A percentile compares a stretch with the other conserved stretches of the same genome.
Conservation (phyloP, 108 stramenopile species). For the Nannochloropsis gaditana region DNA sequence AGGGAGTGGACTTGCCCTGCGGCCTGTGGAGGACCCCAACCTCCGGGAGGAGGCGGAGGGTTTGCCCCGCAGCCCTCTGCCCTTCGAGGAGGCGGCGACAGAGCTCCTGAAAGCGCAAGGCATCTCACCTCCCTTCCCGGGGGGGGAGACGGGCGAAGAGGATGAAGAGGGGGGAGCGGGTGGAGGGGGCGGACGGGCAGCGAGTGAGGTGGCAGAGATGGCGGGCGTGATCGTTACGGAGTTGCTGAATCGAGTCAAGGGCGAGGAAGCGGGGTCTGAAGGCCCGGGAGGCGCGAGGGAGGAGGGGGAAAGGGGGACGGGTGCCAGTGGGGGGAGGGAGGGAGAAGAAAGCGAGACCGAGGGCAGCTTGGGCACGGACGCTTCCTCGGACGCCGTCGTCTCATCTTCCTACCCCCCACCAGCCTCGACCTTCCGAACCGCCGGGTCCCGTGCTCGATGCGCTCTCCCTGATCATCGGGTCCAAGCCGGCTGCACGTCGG, state of each 20-base stretch:
- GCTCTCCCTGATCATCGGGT: neutral
- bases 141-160: neutral
- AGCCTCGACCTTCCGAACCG: neutral
- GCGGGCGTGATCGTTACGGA: neutral
- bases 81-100: slow-evolving; percentile 19
- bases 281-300: neutral
- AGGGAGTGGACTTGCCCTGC: neutral
- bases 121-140: neutral
- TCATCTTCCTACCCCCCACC: slow-evolving; percentile 19
- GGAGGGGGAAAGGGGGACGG: neutral
- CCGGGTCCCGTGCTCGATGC: neutral
- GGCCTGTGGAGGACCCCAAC: neutral
- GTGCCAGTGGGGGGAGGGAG: neutral
- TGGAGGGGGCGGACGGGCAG: neutral
- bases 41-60: neutral
- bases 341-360: neutral
- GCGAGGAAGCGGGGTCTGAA: slow-evolving; percentile 27
- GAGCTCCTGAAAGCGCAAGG: slow-evolving; percentile 18
- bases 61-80: neutral
- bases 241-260: slow-evolving; percentile 18
- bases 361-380: slow-evolving; percentile 15
- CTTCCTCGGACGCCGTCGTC: slow-evolving; percentile 15
- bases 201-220: neutral
- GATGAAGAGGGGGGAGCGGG: neutral
- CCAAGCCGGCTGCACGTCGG: slow-evolving; percentile 81